Evolutionary conservation across 208 protist genomes (phyloP).

Genomic region (Leishmania mexicana): DNA sequence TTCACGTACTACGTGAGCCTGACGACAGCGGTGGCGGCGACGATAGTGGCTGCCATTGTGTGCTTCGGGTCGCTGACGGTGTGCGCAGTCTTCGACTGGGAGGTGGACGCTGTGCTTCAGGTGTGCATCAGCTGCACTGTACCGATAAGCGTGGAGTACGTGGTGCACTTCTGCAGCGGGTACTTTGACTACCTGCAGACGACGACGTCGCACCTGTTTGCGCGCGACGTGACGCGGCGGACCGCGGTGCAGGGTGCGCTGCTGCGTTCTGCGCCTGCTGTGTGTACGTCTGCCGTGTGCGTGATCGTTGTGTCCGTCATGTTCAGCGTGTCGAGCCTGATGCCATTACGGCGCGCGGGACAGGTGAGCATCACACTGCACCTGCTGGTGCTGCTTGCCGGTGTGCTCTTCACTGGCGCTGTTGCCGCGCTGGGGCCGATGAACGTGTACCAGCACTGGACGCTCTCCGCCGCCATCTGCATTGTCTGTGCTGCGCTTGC

Average conservation of each 20-base stretch:
- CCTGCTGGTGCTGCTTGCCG: constrained; percentile 39
- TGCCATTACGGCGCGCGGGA: constrained; percentile 33
- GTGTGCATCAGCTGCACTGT: constrained; percentile 55
- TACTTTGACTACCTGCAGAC: constrained; percentile 73
- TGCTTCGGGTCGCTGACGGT: constrained; percentile 50
- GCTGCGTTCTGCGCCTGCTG: constrained; percentile 36
- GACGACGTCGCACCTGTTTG: constrained; percentile 63
- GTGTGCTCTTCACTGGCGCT: constrained; percentile 36
- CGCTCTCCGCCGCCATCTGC: constrained; percentile 36
- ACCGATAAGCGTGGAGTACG: constrained; percentile 54
- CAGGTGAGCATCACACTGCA: constrained; percentile 50
- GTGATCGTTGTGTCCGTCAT: constrained; percentile 40
- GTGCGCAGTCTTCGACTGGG: constrained; percentile 40
- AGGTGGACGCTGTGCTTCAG: constrained; percentile 46
- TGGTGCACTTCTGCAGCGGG: constrained; percentile 48
- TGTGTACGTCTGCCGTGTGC: constrained; percentile 37
- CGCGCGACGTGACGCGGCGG: constrained; percentile 33
- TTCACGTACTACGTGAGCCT: constrained; percentile 47
- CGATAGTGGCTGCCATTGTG: constrained; percentile 37
- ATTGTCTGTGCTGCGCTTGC: constrained; percentile 29
- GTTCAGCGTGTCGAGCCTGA: constrained; percentile 41
- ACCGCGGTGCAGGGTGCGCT: constrained; percentile 43
- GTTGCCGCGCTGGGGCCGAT: constrained; percentile 38
- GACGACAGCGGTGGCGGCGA: constrained; percentile 28
- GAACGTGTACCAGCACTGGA: constrained; percentile 45